Conservation (phyloP, 257 asterid genomes). For the Perilla frutescens region DNA sequence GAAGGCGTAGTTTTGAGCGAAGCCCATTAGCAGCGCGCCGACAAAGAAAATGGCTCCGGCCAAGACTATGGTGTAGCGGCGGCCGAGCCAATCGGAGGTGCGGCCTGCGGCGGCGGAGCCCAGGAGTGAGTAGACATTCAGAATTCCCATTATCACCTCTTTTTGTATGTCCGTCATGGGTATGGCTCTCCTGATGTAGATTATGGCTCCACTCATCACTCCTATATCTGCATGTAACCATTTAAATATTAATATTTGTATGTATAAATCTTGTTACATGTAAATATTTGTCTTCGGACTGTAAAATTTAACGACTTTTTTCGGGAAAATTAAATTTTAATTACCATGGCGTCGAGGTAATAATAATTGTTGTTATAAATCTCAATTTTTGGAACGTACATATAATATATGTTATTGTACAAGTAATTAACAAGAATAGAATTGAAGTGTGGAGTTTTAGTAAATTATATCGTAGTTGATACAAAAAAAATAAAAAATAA, state of each 20-base stretch:
- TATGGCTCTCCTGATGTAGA: conserved; percentile 59
- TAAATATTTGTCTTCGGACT: not conserved
- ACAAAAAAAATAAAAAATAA: not conserved
- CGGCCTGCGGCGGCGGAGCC: conserved; percentile 92
- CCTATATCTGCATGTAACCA: conserved; percentile 72
- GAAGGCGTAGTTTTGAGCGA: conserved; percentile 74
- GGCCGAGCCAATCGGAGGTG: conserved; percentile 91
- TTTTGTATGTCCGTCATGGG: conserved; percentile 42
- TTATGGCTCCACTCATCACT: conserved; percentile 92
- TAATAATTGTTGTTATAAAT: too few species aligned
- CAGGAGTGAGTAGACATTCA: conserved; percentile 66
- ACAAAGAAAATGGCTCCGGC: conserved; percentile 79
- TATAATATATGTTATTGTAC: too few species aligned
- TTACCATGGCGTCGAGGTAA: too few species aligned
- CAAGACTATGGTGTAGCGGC: conserved; percentile 78
- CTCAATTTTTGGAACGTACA: too few species aligned
- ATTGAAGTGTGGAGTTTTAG: not conserved
- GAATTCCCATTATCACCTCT: conserved; percentile 74
- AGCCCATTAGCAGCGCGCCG: conserved; percentile 92
- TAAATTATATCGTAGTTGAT: too few species aligned
- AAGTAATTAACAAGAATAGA: not conserved
- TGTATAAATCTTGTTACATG: not conserved
- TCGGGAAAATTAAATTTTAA: too few species aligned
- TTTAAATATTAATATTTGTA: not conserved
- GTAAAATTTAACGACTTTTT: too few species aligned